Base-by-base conservation (phyloP, 2,329 filamentous ascomycete genomes). In the Venturia asperata region DNA sequence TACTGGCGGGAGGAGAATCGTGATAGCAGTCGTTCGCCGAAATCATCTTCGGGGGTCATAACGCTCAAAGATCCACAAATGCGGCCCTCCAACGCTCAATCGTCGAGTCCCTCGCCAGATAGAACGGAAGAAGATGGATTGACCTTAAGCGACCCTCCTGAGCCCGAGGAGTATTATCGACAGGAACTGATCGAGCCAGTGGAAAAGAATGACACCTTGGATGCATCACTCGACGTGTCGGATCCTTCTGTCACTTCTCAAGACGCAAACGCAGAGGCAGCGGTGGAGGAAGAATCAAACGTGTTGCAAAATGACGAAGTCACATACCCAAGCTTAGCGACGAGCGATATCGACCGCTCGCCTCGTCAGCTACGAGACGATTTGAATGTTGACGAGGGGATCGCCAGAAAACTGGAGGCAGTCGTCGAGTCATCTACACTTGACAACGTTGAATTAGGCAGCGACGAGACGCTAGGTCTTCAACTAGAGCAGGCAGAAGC, bases 401-500 rank as follows among this genome's bases (percentile, higher is more conserved):
- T 58, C 19, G 27, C 30, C 27, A 34, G 19, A 37, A 58, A 37
- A 37, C 37, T 58, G 52, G 52, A 58, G 52, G 27, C 52, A n/a
- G 52, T 58, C 17, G 52, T 58, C 30, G 52, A 58, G 52, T 58
- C 52, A 58, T 58, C 30, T 37, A 17, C 10, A n/a, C 30, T 58
- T 15, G 30, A 37, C 30, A 30, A 27, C 11, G 52, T 24, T 58
- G 52, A 58, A 58, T 58, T 58, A 58, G 52, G 52, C 52, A 58
- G 30, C 52, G 15, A 58, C 27, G 52, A 58, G 52, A 58, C 52
- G 17, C 52, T 58, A 15, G 52, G 52, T 4, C 52, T 58, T 37
- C 52, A 58, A 24, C 52, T 58, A 19, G 52, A 58, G 30, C 52
- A 58, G 52, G 52, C 52, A 58, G 52, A 58, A 58, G 52, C 52